Evolutionary conservation across 495 filamentous ascomycete genomes (phyloP).

Genomic region (Tuber brumale): DNA sequence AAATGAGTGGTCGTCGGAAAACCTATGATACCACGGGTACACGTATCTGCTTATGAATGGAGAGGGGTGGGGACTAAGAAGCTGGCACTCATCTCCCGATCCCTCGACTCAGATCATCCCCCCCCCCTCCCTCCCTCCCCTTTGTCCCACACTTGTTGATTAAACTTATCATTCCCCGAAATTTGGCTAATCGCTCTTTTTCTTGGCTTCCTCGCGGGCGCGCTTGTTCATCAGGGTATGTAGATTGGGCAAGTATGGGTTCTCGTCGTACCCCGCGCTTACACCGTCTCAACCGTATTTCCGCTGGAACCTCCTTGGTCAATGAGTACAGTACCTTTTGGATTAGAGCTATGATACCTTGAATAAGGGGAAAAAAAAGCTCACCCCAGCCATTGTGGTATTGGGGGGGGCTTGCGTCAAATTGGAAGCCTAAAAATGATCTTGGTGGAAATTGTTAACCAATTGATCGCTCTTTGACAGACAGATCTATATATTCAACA

Average conservation of each 20-base stretch:
- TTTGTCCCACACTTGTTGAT: background rate
- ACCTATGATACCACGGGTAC: background rate
- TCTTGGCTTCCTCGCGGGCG: background rate
- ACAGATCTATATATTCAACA: background rate
- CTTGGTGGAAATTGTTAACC: background rate
- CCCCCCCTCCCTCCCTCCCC: no score
- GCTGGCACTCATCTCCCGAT: background rate
- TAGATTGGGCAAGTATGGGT: background rate
- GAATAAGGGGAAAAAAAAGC: background rate
- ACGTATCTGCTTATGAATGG: background rate
- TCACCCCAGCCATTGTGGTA: background rate
- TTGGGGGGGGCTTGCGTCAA: background rate
- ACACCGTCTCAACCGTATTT: background rate
- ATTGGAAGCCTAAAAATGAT: background rate
- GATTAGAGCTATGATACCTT: background rate
- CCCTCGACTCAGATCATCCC: background rate
- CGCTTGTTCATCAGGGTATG: background rate
- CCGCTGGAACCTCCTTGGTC: background rate
- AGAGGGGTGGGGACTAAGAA: background rate
- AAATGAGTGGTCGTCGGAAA: background rate
- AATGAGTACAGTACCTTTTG: background rate
- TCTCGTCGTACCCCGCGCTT: no score
- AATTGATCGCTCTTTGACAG: background rate
- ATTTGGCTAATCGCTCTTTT: background rate
- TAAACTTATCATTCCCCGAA: background rate